Evolutionary conservation across 2,329 filamentous ascomycete genomes (phyloP).

Genomic region (Sordariomycetes sp.): DNA sequence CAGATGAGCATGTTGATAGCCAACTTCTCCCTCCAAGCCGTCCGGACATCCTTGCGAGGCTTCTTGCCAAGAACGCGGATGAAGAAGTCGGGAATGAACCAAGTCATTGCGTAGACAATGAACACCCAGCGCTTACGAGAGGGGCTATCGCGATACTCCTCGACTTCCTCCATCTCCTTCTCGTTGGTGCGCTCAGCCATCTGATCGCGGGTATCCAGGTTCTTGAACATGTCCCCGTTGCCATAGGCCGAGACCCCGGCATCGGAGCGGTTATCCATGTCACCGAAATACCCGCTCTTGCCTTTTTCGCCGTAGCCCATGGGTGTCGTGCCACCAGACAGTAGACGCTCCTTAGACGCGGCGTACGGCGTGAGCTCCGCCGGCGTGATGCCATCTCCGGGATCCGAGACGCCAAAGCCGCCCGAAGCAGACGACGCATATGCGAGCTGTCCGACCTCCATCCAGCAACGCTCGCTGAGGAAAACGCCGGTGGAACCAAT

Average conservation of each 20-base stretch:
- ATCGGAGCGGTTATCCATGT: slow-evolving; percentile 77
- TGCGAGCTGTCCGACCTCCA: slow-evolving; percentile 67
- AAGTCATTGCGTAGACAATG: slow-evolving; percentile 73
- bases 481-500: slow-evolving; percentile 91
- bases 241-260: slow-evolving; percentile 85
- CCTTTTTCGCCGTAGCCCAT: slow-evolving; percentile 63
- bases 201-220: slow-evolving; percentile 83
- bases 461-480: slow-evolving; percentile 90
- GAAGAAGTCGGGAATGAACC: slow-evolving; percentile 72
- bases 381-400: slow-evolving; percentile 47
- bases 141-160: slow-evolving; percentile 63
- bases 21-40: slow-evolving; percentile 93
- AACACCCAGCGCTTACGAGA: slow-evolving; percentile 87
- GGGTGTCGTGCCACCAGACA: slow-evolving; percentile 33
- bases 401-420: slow-evolving; percentile 45
- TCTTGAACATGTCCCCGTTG: slow-evolving; percentile 94
- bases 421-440: slow-evolving; percentile 37
- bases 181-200: slow-evolving; percentile 94
- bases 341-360: slow-evolving; percentile 46
- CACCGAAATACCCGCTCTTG: slow-evolving; percentile 71
- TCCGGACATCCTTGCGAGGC: slow-evolving; percentile 80
- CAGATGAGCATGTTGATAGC: slow-evolving; percentile 98
- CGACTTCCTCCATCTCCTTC: slow-evolving; percentile 79
- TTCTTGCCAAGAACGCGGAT: slow-evolving; percentile 70
- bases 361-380: slow-evolving; percentile 42